Evolutionary conservation across 1,284 basidiomycete genomes (phyloP).

Genomic region (Ganoderma lingzhi): DNA sequence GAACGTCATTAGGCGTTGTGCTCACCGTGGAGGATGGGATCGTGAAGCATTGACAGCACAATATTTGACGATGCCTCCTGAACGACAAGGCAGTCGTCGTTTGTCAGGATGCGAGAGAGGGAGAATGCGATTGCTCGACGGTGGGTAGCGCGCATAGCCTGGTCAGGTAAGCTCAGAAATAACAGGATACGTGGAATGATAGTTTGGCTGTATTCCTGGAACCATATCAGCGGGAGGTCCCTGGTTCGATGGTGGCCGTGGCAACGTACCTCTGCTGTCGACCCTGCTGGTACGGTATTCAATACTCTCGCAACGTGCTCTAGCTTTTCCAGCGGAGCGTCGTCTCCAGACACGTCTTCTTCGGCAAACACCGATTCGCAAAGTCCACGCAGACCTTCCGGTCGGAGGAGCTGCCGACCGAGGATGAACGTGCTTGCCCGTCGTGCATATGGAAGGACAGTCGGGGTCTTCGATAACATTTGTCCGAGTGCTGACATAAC

Average conservation of each 20-base stretch:
- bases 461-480: slow-evolving; percentile 55
- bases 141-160: slow-evolving; percentile 50
- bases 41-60: slow-evolving; percentile 54
- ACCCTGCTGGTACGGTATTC: slow-evolving; percentile 60
- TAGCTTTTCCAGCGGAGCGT: slow-evolving; percentile 68
- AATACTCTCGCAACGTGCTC: slow-evolving; percentile 70
- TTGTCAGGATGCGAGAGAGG: slow-evolving; percentile 67
- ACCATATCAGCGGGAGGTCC: neutral
- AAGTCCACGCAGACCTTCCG: slow-evolving; percentile 72
- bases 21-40: slow-evolving; percentile 46
- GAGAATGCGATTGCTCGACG: slow-evolving; percentile 73
- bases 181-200: slow-evolving; percentile 63
- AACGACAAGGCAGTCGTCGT: slow-evolving; percentile 38
- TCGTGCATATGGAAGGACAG: slow-evolving; percentile 56
- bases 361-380: slow-evolving; percentile 74
- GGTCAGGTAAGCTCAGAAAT: slow-evolving; percentile 50
- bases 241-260: neutral
- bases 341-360: slow-evolving; percentile 55
- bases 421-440: slow-evolving; percentile 68
- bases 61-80: slow-evolving; percentile 48
- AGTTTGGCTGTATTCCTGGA: slow-evolving; percentile 66
- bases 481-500: slow-evolving; percentile 69
- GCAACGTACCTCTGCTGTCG: slow-evolving; percentile 58
- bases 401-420: slow-evolving; percentile 70
- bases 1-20: neutral